phyloP scores from a whole-genome alignment of 192 early-diverging fungal species.

The Entomortierella beljakovae region DNA sequence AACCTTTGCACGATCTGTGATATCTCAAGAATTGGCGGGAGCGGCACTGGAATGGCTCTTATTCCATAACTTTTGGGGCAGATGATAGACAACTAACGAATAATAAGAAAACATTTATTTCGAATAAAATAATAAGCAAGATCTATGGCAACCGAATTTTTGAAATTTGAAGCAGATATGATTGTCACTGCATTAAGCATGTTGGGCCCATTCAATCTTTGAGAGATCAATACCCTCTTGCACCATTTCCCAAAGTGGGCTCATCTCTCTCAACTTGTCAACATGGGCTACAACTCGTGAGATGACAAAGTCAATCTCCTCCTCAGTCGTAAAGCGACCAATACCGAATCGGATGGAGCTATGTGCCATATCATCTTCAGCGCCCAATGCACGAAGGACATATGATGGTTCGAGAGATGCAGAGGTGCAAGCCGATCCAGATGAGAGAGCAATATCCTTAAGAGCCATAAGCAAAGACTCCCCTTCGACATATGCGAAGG shows the following conservation, averaged over 20 bases:
- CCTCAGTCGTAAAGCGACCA: slow-evolving; percentile 95
- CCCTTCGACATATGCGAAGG: slow-evolving; percentile 97
- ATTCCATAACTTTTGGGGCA: no score
- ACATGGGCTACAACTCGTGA: slow-evolving; percentile 85
- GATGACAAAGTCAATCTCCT: slow-evolving; percentile 93
- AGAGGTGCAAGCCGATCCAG: slow-evolving; percentile 95
- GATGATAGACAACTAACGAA: no score
- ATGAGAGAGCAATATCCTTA: slow-evolving; percentile 96
- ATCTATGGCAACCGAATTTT: no score
- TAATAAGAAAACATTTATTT: no score
- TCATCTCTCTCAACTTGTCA: slow-evolving; percentile 91
- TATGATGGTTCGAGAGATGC: slow-evolving; percentile 97
- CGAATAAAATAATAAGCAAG: no score
- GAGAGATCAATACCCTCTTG: slow-evolving; percentile 54
- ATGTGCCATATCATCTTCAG: slow-evolving; percentile 97
- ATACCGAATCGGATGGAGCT: slow-evolving; percentile 96
- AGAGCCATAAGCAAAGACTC: slow-evolving; percentile 98
- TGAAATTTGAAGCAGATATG: not conserved
- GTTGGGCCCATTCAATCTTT: slow-evolving; percentile 55
- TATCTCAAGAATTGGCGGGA: slow-evolving; percentile 84
- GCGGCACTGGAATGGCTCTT: slow-evolving; percentile 77
- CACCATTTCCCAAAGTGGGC: slow-evolving; percentile 98
- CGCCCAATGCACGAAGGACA: slow-evolving; percentile 95
- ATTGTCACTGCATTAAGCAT: slow-evolving; percentile 22
- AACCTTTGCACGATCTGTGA: slow-evolving; percentile 90